Evolutionary conservation across 1,284 basidiomycete genomes (phyloP), one percentile per base, ranked within the genome.

Genomic region (Volvariella volvacea): DNA sequence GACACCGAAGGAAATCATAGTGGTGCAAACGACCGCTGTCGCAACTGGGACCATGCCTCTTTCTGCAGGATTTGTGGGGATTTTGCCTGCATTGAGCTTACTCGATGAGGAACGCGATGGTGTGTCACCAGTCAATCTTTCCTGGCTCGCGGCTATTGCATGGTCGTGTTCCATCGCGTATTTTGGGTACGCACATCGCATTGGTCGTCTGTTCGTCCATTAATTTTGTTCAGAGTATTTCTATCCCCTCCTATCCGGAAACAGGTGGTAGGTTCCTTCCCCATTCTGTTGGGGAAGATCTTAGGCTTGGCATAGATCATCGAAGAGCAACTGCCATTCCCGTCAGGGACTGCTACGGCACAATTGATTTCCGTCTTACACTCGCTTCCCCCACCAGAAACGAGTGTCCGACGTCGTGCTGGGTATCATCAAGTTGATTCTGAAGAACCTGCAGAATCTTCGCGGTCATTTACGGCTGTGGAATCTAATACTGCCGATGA

Each of bases 291-390:
- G 16, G 19, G 43, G 34, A 19, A 45, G 39, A 16, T 10, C 28
- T 49, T 28, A 42, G 39, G 22, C 30, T 22, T 22, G 41, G 10
- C 19, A 25, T 49, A 92, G 83, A 94, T 98, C 47, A 82, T 98
- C 36, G 86, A 93, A 60, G 94, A 98, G 61, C 84, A 95, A 61
- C 78, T 98, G 12, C 74, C 88, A 0, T 98, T 98, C 54, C 94
- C 94, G 0, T 92, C 88, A 0, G 95, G 95, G 17, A 96, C 89
- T n/a, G 94, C 94, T 0, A 98, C 94, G 0, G 95, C 94, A 1
- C 94, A 97, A 57, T 73, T 98, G 15, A 92, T 98, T 39, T 86
- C 90, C 1, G 88, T 97, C 8, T 73, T 98, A n/a, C 92, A 98
- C 56, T 63, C 77, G 49, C 62, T 84, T 40, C 85, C 87, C 1